Percentiles rank a stretch among this genome's conserved stretches.
These are phyloP conservation scores for Ophiocordyceps camponoti-saundersi DNA, from an alignment of 2,329 filamentous ascomycete species.

Conservation along the genomic window DNA sequence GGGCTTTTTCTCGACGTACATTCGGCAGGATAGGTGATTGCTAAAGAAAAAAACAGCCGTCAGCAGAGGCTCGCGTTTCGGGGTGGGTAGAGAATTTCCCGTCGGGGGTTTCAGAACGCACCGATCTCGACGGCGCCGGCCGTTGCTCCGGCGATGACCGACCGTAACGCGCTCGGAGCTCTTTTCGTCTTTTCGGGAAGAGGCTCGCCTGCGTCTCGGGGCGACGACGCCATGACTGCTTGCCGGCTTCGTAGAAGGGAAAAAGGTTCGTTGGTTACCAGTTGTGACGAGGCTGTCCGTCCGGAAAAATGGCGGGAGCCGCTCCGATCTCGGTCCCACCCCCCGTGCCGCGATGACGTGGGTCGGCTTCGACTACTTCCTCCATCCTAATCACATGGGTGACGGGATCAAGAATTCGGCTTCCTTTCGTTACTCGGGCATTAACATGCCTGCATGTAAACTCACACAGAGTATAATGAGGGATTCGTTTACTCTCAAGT, in stretches of 20 bases:
- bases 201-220: slow-evolving; percentile 7
- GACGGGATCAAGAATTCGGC: too few relatives aligned
- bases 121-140: slow-evolving; percentile 90
- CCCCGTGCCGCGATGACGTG: neutral
- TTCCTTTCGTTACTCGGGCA: too few relatives aligned
- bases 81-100: neutral
- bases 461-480: too few relatives aligned
- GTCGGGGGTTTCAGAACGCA: slow-evolving; percentile 19
- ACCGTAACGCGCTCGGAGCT: slow-evolving; percentile 64
- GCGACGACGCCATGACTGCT: slow-evolving; percentile 12
- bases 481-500: too few relatives aligned
- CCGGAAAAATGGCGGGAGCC: neutral
- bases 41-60: slow-evolving; percentile 10
- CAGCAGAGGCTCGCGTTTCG: slow-evolving; percentile 9
- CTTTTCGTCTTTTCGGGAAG: slow-evolving; percentile 17
- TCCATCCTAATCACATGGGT: too few relatives aligned
- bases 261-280: neutral
- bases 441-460: too few relatives aligned
- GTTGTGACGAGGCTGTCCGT: too few relatives aligned
- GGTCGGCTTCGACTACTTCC: neutral
- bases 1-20: slow-evolving; percentile 35
- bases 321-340: neutral
- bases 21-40: slow-evolving; percentile 89
- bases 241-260: neutral
- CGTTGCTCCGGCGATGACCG: slow-evolving; percentile 81